Evolutionary conservation across 2,329 filamentous ascomycete species (phyloP).

Genomic region (Venturia asperata): DNA sequence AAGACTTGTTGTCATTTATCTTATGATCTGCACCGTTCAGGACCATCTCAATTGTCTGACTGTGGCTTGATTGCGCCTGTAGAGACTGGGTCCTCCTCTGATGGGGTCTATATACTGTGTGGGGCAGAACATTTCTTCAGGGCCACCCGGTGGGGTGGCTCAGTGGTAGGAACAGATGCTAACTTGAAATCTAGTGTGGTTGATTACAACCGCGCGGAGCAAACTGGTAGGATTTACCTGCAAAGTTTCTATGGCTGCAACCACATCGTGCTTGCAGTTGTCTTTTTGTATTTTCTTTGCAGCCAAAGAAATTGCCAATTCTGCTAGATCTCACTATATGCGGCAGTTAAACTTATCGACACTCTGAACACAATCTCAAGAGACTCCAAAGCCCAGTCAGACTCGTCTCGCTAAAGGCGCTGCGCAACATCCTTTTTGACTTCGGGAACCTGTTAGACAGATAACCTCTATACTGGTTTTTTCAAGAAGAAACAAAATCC

Average conservation of each 20-base stretch:
- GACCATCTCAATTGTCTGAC: neutral
- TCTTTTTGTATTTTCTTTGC: no score
- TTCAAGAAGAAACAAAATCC: neutral
- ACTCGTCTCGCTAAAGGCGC: no score
- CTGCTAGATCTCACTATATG: no score
- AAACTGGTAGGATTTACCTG: neutral
- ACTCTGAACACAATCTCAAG: neutral
- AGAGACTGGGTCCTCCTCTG: neutral
- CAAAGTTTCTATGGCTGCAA: slow-evolving; percentile 1
- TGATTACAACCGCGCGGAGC: neutral
- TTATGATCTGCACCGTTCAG: neutral
- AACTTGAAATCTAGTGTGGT: neutral
- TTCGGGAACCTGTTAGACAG: neutral
- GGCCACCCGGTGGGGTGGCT: no score
- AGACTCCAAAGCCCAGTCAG: no score
- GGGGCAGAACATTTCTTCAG: no score
- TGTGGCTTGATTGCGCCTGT: neutral
- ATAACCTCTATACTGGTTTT: neutral
- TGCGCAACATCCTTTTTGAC: neutral
- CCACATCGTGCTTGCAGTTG: neutral
- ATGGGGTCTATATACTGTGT: neutral
- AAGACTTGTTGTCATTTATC: neutral
- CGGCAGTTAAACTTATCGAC: neutral
- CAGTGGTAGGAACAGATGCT: neutral
- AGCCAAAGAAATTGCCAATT: no score